Base-by-base conservation (phyloP, 2,329 filamentous ascomycete species). In the Xylariaceae sp. region DNA sequence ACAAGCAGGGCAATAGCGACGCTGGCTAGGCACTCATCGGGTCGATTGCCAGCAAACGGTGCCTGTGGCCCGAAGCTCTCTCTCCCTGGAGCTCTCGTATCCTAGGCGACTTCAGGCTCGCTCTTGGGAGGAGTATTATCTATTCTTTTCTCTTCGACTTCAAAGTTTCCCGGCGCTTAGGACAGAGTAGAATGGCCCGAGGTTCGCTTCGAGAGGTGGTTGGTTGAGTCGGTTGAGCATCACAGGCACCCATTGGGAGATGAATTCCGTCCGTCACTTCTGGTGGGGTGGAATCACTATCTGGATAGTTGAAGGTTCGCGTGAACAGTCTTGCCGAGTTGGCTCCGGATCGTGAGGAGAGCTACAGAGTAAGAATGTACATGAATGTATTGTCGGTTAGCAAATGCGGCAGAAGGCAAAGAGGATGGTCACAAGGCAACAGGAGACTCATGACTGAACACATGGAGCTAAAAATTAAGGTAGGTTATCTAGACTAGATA, bases 171-270 rank as follows among this genome's bases (percentile, higher is more conserved):
- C 11, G 14, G 15, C 19, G 15, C n/a, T 27, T 5, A 5, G 15
- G 32, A 31, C 26, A 41, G 14, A 39, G 35, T 24, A 7, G 16
- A 28, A 24, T 46, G 28, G 38, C 33, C 32, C 41, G 36, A 48
- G 43, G 39, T 46, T 42, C 37, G 43, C 41, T 46, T 44, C 33
- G 47, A 40, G 32, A 40, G 35, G 35, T 19, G 40, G 40, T 44
- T 33, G 42, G 47, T 45, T 35, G 46, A 43, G 43, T 31, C 33
- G 42, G 47, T 45, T 35, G 46, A 43, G 43, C 33, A 48, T 50
- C 46, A 48, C 50, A 44, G 48, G 47, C 41, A 48, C 46, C 49
- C 52, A 56, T 55, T 48, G 45, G 51, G 43, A 52, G 31, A 39
- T 31, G 39, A 31, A 38, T n/a, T n/a, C n/a, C n/a, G n/a, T n/a